Conservation (phyloP, 2,329 filamentous ascomycete species). For the Hortaea sp. region DNA sequence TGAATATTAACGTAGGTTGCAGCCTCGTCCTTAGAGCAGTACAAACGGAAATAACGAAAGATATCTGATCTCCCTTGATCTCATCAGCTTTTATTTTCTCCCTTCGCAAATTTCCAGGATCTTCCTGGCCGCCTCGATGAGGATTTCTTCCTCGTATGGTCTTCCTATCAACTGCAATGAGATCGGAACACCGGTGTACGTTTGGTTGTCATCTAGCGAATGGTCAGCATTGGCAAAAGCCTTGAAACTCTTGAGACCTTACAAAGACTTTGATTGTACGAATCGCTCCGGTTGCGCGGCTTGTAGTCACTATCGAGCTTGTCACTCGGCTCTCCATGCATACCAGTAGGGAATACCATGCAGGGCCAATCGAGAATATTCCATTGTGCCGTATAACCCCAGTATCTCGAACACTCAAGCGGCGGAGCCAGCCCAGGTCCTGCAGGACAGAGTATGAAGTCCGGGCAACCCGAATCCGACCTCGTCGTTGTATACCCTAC, state of each 20-base stretch:
- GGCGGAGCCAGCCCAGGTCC: slow-evolving; percentile 46
- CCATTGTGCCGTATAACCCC: slow-evolving; percentile 58
- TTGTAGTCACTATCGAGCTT: slow-evolving; percentile 26
- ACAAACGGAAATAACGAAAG: no score
- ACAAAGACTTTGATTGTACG: slow-evolving; percentile 39
- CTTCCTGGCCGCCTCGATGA: slow-evolving; percentile 34
- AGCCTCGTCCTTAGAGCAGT: no score
- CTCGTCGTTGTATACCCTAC: no score
- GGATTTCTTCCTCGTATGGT: slow-evolving; percentile 46
- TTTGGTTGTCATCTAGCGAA: slow-evolving; percentile 25
- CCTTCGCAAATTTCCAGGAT: no score
- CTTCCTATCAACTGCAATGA: slow-evolving; percentile 45
- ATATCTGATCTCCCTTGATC: no score
- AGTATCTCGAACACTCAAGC: slow-evolving; percentile 46
- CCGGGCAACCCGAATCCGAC: no score
- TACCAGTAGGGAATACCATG: slow-evolving; percentile 48
- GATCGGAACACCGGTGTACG: slow-evolving; percentile 41
- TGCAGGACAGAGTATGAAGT: slow-evolving; percentile 52
- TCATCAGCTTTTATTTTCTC: no score
- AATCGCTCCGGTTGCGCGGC: slow-evolving; percentile 38
- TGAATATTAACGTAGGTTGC: no score
- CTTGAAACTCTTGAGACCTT: slow-evolving; percentile 14
- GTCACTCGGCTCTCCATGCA: slow-evolving; percentile 35
- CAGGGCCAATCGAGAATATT: slow-evolving; percentile 54
- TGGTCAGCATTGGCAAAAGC: slow-evolving; percentile 5